Evolutionary conservation across 2,329 filamentous ascomycete genomes (phyloP).

Genomic region (Alternaria triticina): DNA sequence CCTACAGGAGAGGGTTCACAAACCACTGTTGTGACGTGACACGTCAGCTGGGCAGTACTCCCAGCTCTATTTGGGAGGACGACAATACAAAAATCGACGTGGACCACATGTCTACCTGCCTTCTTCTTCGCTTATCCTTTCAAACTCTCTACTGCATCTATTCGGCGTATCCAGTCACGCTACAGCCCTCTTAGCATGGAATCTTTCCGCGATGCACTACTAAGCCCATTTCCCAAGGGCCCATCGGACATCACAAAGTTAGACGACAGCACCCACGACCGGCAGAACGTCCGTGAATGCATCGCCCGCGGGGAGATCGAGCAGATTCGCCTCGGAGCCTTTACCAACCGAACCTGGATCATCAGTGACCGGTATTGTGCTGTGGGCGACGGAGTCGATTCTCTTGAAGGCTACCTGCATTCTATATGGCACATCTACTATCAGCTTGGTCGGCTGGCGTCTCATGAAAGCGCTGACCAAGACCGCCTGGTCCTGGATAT

Average conservation of each 20-base stretch:
- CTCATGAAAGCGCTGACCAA: conserved; percentile 6
- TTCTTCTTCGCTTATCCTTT: neutral
- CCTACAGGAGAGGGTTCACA: neutral
- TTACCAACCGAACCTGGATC: neutral
- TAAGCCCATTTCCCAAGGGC: conserved; percentile 5
- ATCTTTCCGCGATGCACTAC: conserved; percentile 1
- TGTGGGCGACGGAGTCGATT: neutral
- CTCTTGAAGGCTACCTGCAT: conserved; percentile 4
- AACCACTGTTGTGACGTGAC: neutral
- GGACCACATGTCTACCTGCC: neutral
- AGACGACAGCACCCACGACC: neutral
- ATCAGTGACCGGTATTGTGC: neutral
- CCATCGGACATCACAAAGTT: conserved; percentile 4
- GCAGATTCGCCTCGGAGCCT: neutral
- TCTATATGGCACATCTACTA: conserved; percentile 16
- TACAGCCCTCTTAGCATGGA: neutral
- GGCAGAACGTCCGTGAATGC: neutral
- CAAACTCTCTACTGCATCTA: neutral
- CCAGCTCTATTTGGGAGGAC: neutral
- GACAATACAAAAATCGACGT: neutral
- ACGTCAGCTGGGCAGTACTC: no score
- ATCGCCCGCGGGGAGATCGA: neutral
- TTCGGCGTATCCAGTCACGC: neutral
- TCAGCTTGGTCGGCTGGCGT: neutral
- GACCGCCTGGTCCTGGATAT: conserved; percentile 16